phyloP scores from a whole-genome alignment of 1,139 yeast species.

The Magnusiomyces suaveolens region DNA sequence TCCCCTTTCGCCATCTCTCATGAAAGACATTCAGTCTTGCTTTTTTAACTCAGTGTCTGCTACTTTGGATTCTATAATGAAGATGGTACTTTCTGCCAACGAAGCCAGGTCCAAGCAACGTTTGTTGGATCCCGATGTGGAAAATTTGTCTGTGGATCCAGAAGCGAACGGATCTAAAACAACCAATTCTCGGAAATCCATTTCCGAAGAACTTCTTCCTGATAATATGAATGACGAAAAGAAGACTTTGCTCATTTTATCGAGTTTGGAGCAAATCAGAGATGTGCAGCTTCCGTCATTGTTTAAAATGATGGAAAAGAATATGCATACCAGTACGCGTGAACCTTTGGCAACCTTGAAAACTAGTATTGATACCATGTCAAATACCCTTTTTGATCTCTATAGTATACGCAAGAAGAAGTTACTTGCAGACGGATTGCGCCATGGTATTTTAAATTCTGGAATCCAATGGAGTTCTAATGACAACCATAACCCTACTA shows the following conservation, averaged over 20 bases:
- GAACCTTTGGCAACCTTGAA: conserved; percentile 37
- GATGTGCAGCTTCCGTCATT: conserved; percentile 40
- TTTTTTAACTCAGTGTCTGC: conserved; percentile 33
- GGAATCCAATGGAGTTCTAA: conserved; percentile 39
- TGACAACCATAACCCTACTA: conserved; percentile 29
- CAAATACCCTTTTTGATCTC: conserved; percentile 43
- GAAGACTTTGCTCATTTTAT: conserved; percentile 37
- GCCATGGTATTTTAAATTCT: conserved; percentile 37
- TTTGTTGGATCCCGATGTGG: too few species aligned
- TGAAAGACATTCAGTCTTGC: conserved; percentile 36
- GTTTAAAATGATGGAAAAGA: conserved; percentile 39
- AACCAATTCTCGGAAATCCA: too few species aligned
- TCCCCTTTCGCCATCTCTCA: conserved; percentile 41
- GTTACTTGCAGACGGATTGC: conserved; percentile 39
- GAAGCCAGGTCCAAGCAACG: too few species aligned
- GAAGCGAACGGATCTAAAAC: too few species aligned
- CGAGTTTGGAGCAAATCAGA: conserved; percentile 44
- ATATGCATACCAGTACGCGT: conserved; percentile 38
- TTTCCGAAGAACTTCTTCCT: conserved; percentile 25
- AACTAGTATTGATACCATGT: conserved; percentile 40
- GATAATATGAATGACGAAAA: conserved; percentile 31
- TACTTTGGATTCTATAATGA: conserved; percentile 23
- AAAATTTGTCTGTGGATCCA: too few species aligned
- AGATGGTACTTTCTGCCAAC: conserved; percentile 11
- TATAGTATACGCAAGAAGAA: conserved; percentile 44